Evolutionary conservation across 176 grass and related monocot genomes (phyloP), one percentile per base, ranked within the genome.

Genomic region (Bromus sterilis): DNA sequence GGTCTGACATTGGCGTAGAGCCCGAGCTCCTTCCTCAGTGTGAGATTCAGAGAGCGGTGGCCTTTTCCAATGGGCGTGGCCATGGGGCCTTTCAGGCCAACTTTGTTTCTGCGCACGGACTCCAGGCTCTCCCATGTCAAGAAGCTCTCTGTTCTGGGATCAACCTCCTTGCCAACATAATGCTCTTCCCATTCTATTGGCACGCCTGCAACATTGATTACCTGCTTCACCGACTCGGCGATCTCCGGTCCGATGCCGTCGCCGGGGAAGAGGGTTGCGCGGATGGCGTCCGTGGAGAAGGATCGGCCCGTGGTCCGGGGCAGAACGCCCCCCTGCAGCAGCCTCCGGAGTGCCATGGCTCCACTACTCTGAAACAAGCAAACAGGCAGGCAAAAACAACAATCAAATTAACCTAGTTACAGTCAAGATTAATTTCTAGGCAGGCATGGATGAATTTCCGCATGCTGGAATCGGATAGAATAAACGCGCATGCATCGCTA

Each of bases 231-330:
- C 0, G 95, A 93, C 34, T 95, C 86, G 0, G 95, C 92, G 75
- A 98, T 98, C 82, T 98, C 95, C 12, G 95, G 95, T 39, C 95
- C 95, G 82, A 98, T 93, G 39, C 95, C 95, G 23, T 98, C 92
- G 7, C 95, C 95, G 1, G 95, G 95, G 30, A 98, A 98, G 78
- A 98, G 88, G 25, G 92, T 98, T 4, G 95, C 95, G 48, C 83
- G 83, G 74, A 89, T 48, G 21, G 83, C 66, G 66, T 89, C 88
- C 11, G 42, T 89, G 14, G 88, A 89, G 23, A 89, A 86, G 5
- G 83, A 68, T 23, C 74, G 79, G 14, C 79, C 58, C 37, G 48
- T 32, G 57, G 82, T 36, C 83, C 83, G 66, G 18, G 78, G 88
- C 74, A 89, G 79, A 53, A 82, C 57, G 79, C 23, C 82, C 57